These are phyloP conservation scores for Astrocystis sublimbata DNA, from an alignment of 495 filamentous ascomycete species.

Conservation along the genomic window DNA sequence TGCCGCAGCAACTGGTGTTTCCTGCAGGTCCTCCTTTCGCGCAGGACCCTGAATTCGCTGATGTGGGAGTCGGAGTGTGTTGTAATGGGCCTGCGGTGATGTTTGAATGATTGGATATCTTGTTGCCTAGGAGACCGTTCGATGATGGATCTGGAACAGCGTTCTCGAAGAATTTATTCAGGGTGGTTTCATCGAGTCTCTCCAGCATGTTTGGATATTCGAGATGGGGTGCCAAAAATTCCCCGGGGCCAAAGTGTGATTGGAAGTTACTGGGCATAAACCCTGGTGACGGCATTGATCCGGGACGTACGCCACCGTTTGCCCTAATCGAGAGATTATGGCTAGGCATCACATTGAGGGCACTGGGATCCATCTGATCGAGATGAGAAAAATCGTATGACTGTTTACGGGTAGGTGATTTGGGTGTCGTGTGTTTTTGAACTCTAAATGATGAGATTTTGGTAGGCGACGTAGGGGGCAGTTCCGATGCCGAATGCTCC, in stretches of 20 bases:
- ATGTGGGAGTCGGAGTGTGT: constrained; percentile 24
- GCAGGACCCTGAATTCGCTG: constrained; percentile 13
- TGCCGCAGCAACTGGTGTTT: constrained; percentile 22
- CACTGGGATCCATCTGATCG: constrained; percentile 46
- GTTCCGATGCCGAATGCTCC: constrained; percentile 22
- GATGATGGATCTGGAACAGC: neutral
- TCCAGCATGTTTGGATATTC: constrained; percentile 10
- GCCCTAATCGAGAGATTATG: constrained; percentile 1
- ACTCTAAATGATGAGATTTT: constrained; percentile 43
- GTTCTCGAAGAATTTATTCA: constrained; percentile 6
- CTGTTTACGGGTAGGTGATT: constrained; percentile 41
- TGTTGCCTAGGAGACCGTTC: constrained; percentile 17
- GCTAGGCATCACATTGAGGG: constrained; percentile 17
- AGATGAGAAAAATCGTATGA: constrained; percentile 45
- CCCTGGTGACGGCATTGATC: neutral
- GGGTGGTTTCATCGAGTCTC: constrained; percentile 6
- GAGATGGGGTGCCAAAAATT: neutral
- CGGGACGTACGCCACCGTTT: neutral
- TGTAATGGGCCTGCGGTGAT: constrained; percentile 20
- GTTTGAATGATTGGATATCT: constrained; percentile 19
- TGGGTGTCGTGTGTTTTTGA: constrained; percentile 35
- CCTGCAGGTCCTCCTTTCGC: constrained; percentile 18
- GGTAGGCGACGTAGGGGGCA: constrained; percentile 35
- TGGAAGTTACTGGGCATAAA: constrained; percentile 7
- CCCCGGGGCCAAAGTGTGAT: neutral